These are phyloP conservation scores for Penicillium sp. DNA, from an alignment of 2,329 filamentous ascomycete species.

Conservation along the genomic window DNA sequence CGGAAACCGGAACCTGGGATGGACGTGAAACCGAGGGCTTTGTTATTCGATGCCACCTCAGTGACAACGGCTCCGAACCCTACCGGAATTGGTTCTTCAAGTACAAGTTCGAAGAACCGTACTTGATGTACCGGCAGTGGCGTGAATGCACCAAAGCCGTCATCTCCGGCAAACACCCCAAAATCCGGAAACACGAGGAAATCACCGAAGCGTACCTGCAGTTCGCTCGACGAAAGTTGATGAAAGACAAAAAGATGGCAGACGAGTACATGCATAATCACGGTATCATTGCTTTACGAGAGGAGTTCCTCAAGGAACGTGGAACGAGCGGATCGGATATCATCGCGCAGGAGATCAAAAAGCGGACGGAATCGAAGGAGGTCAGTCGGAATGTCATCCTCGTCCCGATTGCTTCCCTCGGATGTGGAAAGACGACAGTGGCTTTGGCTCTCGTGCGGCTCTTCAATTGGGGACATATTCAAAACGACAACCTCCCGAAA, in stretches of 20 bases:
- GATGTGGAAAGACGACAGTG: conserved; percentile 94
- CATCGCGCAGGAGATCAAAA: conserved; percentile 61
- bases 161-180: conserved; percentile 70
- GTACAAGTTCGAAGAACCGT: conserved; percentile 99
- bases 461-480: conserved; percentile 87
- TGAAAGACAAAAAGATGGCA: conserved; percentile 62
- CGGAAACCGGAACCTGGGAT: conserved; percentile 82
- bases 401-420: conserved; percentile 88
- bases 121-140: conserved; percentile 98
- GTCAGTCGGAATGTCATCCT: conserved; percentile 69
- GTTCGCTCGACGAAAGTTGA: conserved; percentile 72
- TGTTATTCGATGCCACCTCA: conserved; percentile 81
- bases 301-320: conserved; percentile 79
- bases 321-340: conserved; percentile 86
- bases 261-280: conserved; percentile 80
- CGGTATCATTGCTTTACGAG: conserved; percentile 84
- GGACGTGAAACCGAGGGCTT: conserved; percentile 96
- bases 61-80: conserved; percentile 45
- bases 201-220: conserved; percentile 89
- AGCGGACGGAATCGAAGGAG: conserved; percentile 47
- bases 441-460: conserved; percentile 75
- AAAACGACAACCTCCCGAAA: conserved; percentile 92
- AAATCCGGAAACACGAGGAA: conserved; percentile 76
- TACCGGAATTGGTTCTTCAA: conserved; percentile 99
- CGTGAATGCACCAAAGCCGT: conserved; percentile 91